These are phyloP conservation scores for Endocarpon pusillum DNA, from an alignment of 495 filamentous ascomycete species.

Conservation along the genomic window DNA sequence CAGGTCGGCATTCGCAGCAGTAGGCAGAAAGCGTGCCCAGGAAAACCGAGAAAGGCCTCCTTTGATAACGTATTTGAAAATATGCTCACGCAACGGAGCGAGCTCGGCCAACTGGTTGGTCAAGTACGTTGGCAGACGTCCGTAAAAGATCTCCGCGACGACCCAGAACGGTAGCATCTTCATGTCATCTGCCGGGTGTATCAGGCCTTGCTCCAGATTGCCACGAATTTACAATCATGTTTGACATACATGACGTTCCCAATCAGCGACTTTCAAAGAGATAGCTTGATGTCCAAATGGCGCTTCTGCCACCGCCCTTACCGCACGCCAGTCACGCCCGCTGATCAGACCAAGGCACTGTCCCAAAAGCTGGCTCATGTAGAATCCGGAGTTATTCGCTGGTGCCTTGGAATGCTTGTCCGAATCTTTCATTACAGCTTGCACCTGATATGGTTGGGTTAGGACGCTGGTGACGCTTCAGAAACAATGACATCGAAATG, in stretches of 20 bases:
- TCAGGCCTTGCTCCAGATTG: neutral
- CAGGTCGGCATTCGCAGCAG: conserved; percentile 7
- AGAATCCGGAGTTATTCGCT: conserved; percentile 17
- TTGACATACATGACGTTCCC: conserved; percentile 3
- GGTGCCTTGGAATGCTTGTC: conserved; percentile 16
- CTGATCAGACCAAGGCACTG: conserved; percentile 22
- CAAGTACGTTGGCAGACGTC: conserved; percentile 7
- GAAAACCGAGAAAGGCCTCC: conserved; percentile 16
- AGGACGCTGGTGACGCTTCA: conserved; percentile 10
- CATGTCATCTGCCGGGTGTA: conserved; percentile 19
- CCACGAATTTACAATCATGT: neutral
- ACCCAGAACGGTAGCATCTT: conserved; percentile 20
- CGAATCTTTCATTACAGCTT: conserved; percentile 17
- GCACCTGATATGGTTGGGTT: conserved; percentile 11
- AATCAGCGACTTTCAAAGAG: conserved; percentile 3
- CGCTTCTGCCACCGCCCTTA: conserved; percentile 1
- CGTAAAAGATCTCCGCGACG: conserved; percentile 20
- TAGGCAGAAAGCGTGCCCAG: conserved; percentile 9
- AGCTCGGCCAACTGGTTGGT: conserved; percentile 8
- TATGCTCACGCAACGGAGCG: conserved; percentile 11
- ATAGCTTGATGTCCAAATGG: conserved; percentile 4
- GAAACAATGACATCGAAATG: neutral
- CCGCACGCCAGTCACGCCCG: conserved; percentile 9
- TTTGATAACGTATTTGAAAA: conserved; percentile 13
- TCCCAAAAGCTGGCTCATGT: conserved; percentile 21